These are phyloP conservation scores for Zymoseptoria pseudotritici DNA, from an alignment of 2,329 filamentous ascomycete genomes.

Conservation along the genomic window DNA sequence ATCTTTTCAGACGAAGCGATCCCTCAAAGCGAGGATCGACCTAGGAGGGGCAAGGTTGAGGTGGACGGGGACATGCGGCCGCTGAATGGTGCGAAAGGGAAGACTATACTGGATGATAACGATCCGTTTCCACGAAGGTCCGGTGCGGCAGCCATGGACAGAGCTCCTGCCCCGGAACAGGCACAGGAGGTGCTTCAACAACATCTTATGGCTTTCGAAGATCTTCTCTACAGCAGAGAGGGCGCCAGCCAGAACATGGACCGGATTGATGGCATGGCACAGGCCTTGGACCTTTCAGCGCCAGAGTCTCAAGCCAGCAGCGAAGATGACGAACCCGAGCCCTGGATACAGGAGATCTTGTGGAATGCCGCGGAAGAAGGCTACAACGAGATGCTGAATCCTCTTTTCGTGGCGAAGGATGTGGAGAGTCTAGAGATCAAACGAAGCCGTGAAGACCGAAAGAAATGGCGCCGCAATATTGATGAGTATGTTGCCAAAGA, in stretches of 20 bases:
- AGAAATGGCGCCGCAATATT: slow-evolving; percentile 43
- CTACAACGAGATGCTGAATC: slow-evolving; percentile 85
- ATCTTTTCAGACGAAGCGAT: slow-evolving; percentile 35
- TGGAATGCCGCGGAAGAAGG: slow-evolving; percentile 89
- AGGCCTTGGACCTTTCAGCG: not conserved
- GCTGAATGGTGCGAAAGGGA: slow-evolving; percentile 36
- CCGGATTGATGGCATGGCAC: not conserved
- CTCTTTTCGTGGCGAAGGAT: slow-evolving; percentile 75
- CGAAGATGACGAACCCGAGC: slow-evolving; percentile 3
- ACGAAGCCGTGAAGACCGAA: slow-evolving; percentile 54
- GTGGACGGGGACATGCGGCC: slow-evolving; percentile 28
- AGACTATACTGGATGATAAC: slow-evolving; percentile 49
- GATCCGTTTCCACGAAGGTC: slow-evolving; percentile 30
- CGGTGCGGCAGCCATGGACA: not conserved
- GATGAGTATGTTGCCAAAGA: slow-evolving; percentile 19
- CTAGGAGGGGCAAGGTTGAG: slow-evolving; percentile 26
- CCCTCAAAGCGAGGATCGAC: slow-evolving; percentile 22
- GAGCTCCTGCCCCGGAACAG: not conserved
- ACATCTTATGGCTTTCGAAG: slow-evolving; percentile 24
- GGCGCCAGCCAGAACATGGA: not conserved
- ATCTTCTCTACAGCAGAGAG: slow-evolving; percentile 16
- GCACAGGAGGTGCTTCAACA: slow-evolving; percentile 13
- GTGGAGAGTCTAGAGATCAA: slow-evolving; percentile 58
- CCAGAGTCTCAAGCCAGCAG: slow-evolving; percentile 1
- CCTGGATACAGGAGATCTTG: slow-evolving; percentile 61